phyloP scores from a whole-genome alignment of 345 rosid species.

The Boechera divaricarpa region DNA sequence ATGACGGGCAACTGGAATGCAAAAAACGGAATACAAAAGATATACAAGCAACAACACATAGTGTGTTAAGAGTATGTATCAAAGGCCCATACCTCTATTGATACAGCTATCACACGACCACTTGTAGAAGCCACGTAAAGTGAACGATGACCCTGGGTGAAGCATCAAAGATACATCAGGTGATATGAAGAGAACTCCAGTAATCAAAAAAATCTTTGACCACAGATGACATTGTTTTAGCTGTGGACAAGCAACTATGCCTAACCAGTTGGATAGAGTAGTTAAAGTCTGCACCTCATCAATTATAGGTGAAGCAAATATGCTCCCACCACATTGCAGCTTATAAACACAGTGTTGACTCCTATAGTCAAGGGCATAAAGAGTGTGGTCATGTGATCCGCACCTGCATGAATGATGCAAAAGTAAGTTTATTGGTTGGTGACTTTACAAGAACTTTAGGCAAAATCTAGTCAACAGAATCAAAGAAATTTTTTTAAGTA shows the following conservation, averaged over 20 bases:
- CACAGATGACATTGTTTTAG: conserved; percentile 7
- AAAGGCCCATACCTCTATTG: conserved; percentile 61
- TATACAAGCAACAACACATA: conserved; percentile 8
- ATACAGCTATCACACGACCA: conserved; percentile 82
- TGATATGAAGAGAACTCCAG: conserved; percentile 20
- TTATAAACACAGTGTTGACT: conserved; percentile 65
- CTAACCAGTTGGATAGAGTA: conserved; percentile 21
- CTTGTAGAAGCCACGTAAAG: conserved; percentile 86
- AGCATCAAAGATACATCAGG: conserved; percentile 20
- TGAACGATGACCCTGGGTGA: conserved; percentile 54
- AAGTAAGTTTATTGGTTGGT: conserved; percentile 21
- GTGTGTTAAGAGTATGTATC: neutral
- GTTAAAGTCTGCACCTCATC: conserved; percentile 70
- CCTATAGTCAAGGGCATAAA: conserved; percentile 88
- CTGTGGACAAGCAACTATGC: conserved; percentile 27
- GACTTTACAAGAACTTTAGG: conserved; percentile 13
- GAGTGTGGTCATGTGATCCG: conserved; percentile 86
- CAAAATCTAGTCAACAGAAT: neutral
- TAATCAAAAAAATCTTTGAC: neutral
- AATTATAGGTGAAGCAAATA: conserved; percentile 87
- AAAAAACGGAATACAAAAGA: conserved; percentile 11
- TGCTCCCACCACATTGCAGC: conserved; percentile 88
- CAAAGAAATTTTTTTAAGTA: neutral
- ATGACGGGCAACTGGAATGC: neutral
- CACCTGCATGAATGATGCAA: conserved; percentile 64